Percentiles rank a stretch among this genome's conserved stretches.
These are phyloP conservation scores for Claviceps quebecensis DNA, from an alignment of 2,329 filamentous ascomycete species.

Conservation along the genomic window DNA sequence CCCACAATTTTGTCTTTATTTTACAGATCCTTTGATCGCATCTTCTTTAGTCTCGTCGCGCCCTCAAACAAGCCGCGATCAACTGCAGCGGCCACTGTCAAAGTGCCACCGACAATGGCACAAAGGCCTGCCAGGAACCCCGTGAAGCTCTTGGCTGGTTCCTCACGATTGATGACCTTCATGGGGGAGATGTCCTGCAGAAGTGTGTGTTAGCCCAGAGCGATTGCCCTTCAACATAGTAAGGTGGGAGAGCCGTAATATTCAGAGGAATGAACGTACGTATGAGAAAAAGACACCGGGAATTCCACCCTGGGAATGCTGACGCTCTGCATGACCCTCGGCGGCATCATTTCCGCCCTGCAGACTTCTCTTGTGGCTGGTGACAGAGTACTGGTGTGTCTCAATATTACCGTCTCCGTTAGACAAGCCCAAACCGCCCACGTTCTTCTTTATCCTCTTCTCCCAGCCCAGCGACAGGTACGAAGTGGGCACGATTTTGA, in stretches of 20 bases:
- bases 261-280: constrained; percentile 38
- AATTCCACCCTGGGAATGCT: constrained; percentile 83
- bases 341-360: constrained; percentile 69
- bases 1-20: neutral
- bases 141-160: constrained; percentile 74
- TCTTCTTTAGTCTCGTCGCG: constrained; percentile 69
- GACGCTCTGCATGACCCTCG: constrained; percentile 81
- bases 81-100: constrained; percentile 88
- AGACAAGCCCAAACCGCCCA: constrained; percentile 26
- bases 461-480: constrained; percentile 90
- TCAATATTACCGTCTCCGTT: constrained; percentile 68
- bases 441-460: constrained; percentile 28
- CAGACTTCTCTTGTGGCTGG: constrained; percentile 85
- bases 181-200: constrained; percentile 88
- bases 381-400: constrained; percentile 97
- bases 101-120: constrained; percentile 82
- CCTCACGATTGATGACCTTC: constrained; percentile 97
- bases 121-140: constrained; percentile 90
- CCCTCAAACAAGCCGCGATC: constrained; percentile 90
- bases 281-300: constrained; percentile 98
- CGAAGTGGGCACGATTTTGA: constrained; percentile 94
- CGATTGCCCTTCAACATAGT: neutral
- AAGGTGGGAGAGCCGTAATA: neutral
- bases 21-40: constrained; percentile 51
- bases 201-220: neutral